These are phyloP conservation scores for Kitagawia praeruptora DNA, from an alignment of 129 eudicot species.

Conservation along the genomic window DNA sequence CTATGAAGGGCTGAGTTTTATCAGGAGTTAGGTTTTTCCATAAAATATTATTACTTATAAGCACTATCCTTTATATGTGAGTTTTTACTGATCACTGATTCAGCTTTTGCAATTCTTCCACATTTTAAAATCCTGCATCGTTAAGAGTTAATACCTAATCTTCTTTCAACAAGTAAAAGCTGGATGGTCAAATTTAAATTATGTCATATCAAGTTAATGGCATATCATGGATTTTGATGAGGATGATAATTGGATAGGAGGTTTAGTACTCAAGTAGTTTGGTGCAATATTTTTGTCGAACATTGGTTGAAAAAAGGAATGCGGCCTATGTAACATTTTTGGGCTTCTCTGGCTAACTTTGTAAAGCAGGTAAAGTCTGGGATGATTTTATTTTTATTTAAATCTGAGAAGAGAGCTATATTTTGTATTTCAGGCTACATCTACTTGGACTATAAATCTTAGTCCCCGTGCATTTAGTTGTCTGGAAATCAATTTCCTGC, in stretches of 20 bases:
- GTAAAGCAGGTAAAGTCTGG: slow-evolving; percentile 69
- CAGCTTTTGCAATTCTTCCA: not conserved
- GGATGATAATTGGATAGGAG: slow-evolving; percentile 26
- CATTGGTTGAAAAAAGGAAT: slow-evolving; percentile 39
- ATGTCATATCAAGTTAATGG: slow-evolving; percentile 16
- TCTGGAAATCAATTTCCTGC: slow-evolving; percentile 33
- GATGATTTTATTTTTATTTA: slow-evolving; percentile 59
- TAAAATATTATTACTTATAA: not conserved
- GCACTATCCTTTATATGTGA: not conserved
- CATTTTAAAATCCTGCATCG: not conserved
- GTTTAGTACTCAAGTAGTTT: slow-evolving; percentile 29
- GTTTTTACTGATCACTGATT: not conserved
- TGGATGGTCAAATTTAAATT: not conserved
- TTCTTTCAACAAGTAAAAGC: not conserved
- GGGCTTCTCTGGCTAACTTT: slow-evolving; percentile 57
- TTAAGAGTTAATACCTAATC: not conserved
- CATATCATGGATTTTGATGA: slow-evolving; percentile 29
- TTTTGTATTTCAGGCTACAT: slow-evolving; percentile 36
- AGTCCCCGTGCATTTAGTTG: no score
- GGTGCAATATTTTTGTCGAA: slow-evolving; percentile 85
- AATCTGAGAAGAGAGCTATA: slow-evolving; percentile 39
- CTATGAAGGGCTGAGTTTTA: not conserved
- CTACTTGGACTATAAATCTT: no score
- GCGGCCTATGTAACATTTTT: slow-evolving; percentile 34
- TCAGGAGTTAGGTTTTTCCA: not conserved